These are phyloP conservation scores for Quercus aquifolioides DNA, from an alignment of 306 rosid species.

Conservation along the genomic window DNA sequence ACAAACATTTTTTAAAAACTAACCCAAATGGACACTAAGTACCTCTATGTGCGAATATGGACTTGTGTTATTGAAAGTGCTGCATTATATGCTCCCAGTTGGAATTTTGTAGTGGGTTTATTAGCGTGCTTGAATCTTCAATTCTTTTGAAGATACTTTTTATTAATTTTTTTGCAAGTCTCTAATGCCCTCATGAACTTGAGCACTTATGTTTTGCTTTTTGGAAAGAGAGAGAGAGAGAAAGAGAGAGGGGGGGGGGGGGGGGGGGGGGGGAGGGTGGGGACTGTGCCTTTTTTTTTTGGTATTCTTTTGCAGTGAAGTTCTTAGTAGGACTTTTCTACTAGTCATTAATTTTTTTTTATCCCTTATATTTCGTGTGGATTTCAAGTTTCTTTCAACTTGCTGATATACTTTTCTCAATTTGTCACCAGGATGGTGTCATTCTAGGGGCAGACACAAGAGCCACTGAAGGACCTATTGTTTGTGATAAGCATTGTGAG, in stretches of 20 bases:
- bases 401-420: neutral
- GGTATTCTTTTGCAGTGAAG: neutral
- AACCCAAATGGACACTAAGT: neutral
- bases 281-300: neutral
- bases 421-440: conserved; percentile 46
- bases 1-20: too few relatives aligned
- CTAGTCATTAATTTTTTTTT: neutral
- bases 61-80: neutral
- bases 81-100: neutral
- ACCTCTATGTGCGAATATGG: neutral
- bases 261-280: neutral
- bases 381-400: neutral
- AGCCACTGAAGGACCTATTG: conserved; percentile 58
- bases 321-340: neutral
- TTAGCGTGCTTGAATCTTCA: too few relatives aligned
- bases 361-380: neutral
- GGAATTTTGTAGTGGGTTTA: neutral
- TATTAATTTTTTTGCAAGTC: neutral
- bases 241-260: too few relatives aligned
- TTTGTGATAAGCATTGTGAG: conserved; percentile 50
- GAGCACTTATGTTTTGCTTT: neutral
- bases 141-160: neutral
- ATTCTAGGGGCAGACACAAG: conserved; percentile 64
- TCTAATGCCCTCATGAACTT: neutral
- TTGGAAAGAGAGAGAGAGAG: too few relatives aligned